phyloP scores from a whole-genome alignment of 768 basidiomycete species.

The Auriculariales sp. region DNA sequence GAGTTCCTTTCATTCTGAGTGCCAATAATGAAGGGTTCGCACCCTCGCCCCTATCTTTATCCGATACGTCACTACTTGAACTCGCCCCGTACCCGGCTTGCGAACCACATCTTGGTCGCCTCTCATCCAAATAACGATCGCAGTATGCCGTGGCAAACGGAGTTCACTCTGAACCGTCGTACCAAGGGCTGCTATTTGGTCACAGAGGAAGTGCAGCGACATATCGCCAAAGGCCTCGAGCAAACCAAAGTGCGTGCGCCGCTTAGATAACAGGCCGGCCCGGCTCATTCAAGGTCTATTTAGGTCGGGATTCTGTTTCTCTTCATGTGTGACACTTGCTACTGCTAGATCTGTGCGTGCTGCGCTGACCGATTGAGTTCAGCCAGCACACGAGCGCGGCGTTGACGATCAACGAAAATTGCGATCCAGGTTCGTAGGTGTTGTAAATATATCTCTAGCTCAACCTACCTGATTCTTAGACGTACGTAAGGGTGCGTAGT shows the following conservation, averaged over 20 bases:
- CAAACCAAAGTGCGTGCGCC: constrained; percentile 38
- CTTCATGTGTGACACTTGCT: constrained; percentile 38
- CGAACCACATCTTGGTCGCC: no score
- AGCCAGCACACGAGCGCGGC: constrained; percentile 70
- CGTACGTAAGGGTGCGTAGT: constrained; percentile 12
- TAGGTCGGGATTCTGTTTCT: constrained; percentile 81
- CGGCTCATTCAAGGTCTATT: neutral
- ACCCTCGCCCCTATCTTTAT: no score
- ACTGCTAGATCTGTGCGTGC: constrained; percentile 3
- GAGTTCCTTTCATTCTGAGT: no score
- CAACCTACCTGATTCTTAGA: constrained; percentile 4
- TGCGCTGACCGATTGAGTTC: constrained; percentile 14
- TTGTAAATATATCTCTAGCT: neutral
- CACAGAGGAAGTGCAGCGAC: constrained; percentile 54
- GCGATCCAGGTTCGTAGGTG: constrained; percentile 43
- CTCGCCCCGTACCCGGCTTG: neutral
- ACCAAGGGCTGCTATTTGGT: constrained; percentile 69
- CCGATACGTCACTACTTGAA: neutral
- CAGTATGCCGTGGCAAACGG: constrained; percentile 91
- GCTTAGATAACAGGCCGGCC: neutral
- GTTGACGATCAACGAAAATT: constrained; percentile 82
- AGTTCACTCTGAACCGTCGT: constrained; percentile 45
- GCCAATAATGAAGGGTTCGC: no score
- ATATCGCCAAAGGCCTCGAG: constrained; percentile 56
- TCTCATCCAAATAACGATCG: no score